phyloP scores from a whole-genome alignment of 78 protist genomes.

The Dictyostelium capitatum region DNA sequence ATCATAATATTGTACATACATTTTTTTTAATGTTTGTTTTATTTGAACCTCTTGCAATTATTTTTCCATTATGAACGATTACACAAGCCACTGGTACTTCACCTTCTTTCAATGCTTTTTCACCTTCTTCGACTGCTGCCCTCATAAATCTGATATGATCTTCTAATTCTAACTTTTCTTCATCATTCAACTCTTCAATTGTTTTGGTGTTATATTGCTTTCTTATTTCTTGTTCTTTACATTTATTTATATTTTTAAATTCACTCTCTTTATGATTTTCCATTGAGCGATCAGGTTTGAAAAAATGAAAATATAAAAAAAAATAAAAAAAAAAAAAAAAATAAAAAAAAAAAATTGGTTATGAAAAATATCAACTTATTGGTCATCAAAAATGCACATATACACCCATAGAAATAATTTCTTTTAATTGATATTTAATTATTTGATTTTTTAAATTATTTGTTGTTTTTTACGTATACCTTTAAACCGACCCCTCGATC shows the following conservation, averaged over 20 bases:
- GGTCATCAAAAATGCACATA: too few species aligned
- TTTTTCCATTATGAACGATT: slow-evolving; percentile 40
- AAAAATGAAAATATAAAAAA: too few species aligned
- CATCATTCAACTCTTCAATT: background rate
- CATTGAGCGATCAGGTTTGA: too few species aligned
- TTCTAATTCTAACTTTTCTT: too few species aligned
- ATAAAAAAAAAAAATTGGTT: too few species aligned
- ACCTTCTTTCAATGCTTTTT: slow-evolving; percentile 61
- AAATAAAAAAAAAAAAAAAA: too few species aligned
- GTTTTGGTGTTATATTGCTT: background rate
- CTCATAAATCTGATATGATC: background rate
- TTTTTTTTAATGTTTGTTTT: slow-evolving; percentile 76
- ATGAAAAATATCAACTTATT: too few species aligned
- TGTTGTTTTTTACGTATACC: too few species aligned
- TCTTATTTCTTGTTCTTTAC: background rate
- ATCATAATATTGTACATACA: slow-evolving; percentile 15
- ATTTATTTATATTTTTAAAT: background rate
- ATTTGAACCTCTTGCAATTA: slow-evolving; percentile 53
- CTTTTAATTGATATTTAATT: too few species aligned
- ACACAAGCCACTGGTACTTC: slow-evolving; percentile 81
- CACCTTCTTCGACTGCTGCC: slow-evolving; percentile 28
- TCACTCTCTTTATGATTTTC: background rate
- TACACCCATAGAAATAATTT: too few species aligned
- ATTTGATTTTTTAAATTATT: too few species aligned
- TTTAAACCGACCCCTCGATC: too few species aligned